Conservation (phyloP, 371 early-diverging fungal species). For the Blastocladiella emersonii region DNA sequence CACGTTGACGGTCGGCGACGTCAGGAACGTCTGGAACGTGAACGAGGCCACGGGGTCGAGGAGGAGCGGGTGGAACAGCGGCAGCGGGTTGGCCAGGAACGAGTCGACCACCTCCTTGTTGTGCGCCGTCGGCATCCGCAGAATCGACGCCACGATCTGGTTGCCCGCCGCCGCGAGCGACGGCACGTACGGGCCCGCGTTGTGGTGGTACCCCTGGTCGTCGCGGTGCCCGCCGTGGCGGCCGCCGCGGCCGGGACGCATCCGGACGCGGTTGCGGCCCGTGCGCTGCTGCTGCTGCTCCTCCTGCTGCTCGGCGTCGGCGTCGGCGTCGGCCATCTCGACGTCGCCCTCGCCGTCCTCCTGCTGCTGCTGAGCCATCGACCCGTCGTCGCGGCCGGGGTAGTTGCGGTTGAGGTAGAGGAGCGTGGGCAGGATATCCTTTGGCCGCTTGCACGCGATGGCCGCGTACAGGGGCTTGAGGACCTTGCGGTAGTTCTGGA, state of each 20-base stretch:
- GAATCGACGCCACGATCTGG: neutral
- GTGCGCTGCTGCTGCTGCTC: neutral
- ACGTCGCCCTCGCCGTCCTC: neutral
- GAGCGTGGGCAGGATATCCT: neutral
- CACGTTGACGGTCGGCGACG: conserved; percentile 31
- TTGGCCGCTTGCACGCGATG: neutral
- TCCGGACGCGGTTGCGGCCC: no score
- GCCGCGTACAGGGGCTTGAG: neutral
- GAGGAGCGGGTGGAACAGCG: conserved; percentile 9
- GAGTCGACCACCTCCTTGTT: conserved; percentile 6
- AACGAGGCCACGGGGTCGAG: conserved; percentile 55
- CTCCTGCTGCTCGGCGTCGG: neutral
- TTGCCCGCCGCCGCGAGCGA: neutral
- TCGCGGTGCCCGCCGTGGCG: no score
- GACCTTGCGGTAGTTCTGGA: neutral
- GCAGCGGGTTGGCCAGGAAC: conserved; percentile 11
- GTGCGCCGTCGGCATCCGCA: neutral
- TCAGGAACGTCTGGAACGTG: conserved; percentile 52
- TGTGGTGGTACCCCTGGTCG: no score
- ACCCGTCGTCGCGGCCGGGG: neutral
- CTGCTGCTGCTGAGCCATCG: no score
- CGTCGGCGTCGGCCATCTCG: neutral
- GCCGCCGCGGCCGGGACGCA: no score
- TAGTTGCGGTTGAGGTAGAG: neutral
- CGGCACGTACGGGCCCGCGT: no score